These are phyloP conservation scores for Colletotrichum navitas DNA, from an alignment of 2,329 filamentous ascomycete genomes.

Conservation along the genomic window DNA sequence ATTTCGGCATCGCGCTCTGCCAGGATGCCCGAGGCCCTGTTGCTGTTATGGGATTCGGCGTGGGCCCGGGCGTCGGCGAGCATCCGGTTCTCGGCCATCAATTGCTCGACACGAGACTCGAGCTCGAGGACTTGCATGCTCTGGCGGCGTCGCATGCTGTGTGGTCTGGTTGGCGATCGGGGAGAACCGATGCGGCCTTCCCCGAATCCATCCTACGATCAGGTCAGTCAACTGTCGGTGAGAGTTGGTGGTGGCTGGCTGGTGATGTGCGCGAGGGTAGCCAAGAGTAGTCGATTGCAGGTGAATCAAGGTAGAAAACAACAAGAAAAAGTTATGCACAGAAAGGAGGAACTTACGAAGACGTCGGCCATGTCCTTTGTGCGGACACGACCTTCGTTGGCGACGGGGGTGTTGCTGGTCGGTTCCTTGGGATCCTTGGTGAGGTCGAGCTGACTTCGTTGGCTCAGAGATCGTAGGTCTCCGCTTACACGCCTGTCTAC, in stretches of 20 bases:
- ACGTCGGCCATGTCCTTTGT: slow-evolving; percentile 91
- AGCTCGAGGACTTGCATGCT: slow-evolving; percentile 98
- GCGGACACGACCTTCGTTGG: slow-evolving; percentile 88
- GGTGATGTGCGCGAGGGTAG: slow-evolving; percentile 2
- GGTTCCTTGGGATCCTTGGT: slow-evolving; percentile 36
- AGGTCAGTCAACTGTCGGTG: slow-evolving; percentile 38
- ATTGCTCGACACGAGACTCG: slow-evolving; percentile 85
- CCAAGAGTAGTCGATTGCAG: slow-evolving; percentile 7
- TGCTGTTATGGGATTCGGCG: slow-evolving; percentile 75
- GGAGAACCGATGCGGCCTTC: slow-evolving; percentile 89
- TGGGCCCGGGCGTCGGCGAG: slow-evolving; percentile 71
- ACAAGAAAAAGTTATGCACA: background rate
- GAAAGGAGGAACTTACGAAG: slow-evolving; percentile 76
- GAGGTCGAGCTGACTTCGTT: slow-evolving; percentile 57
- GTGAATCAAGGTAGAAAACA: background rate
- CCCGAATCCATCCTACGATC: slow-evolving; percentile 86
- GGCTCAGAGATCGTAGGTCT: slow-evolving; percentile 79
- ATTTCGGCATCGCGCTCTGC: slow-evolving; percentile 90
- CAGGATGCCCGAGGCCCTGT: slow-evolving; percentile 77
- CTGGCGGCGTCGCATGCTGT: slow-evolving; percentile 95
- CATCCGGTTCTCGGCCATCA: slow-evolving; percentile 85
- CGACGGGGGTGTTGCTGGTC: slow-evolving; percentile 71
- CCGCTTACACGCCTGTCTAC: slow-evolving; percentile 77
- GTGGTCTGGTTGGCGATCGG: slow-evolving; percentile 91
- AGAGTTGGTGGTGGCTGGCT: slow-evolving; percentile 13